A percentile compares a stretch with the other conserved stretches of the same genome.
These are phyloP conservation scores for Linanthus parryae DNA, from an alignment of 148 eudicot genomes.

Conservation along the genomic window DNA sequence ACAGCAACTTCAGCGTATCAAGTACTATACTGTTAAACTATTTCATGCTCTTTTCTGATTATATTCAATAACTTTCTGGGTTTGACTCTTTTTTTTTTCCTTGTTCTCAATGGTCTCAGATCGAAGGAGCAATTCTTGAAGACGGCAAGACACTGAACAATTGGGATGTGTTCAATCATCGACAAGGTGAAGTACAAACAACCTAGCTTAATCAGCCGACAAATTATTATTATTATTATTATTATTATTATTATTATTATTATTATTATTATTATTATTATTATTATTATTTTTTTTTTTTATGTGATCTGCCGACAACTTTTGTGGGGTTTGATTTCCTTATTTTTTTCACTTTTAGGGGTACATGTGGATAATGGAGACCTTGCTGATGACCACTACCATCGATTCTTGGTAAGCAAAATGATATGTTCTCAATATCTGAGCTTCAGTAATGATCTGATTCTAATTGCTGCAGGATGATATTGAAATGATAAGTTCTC, in stretches of 20 bases:
- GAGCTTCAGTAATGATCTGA: neutral
- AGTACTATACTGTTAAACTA: too few relatives aligned
- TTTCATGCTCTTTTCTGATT: too few relatives aligned
- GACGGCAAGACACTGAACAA: conserved; percentile 58
- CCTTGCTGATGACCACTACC: conserved; percentile 81
- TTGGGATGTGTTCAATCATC: conserved; percentile 59
- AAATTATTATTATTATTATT: too few relatives aligned
- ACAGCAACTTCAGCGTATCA: conserved; percentile 67
- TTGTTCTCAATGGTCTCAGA: conserved; percentile 19
- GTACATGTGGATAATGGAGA: conserved; percentile 54
- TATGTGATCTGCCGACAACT: too few relatives aligned
- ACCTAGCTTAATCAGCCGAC: too few relatives aligned
- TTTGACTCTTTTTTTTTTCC: neutral
- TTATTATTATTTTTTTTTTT: too few relatives aligned
- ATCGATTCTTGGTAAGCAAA: conserved; percentile 52
- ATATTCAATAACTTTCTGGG: neutral
- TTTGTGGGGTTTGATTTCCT: too few relatives aligned
- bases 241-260: too few relatives aligned
- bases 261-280: too few relatives aligned
- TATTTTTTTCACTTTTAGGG: too few relatives aligned
- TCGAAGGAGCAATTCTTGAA: conserved; percentile 59
- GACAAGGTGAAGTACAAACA: conserved; percentile 15
- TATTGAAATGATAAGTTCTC: conserved; percentile 50
- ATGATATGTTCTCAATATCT: neutral
- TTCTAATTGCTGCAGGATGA: conserved; percentile 46